These are phyloP conservation scores for Papiliotrema nemorosa DNA, from an alignment of 1,284 basidiomycete species.

Conservation along the genomic window DNA sequence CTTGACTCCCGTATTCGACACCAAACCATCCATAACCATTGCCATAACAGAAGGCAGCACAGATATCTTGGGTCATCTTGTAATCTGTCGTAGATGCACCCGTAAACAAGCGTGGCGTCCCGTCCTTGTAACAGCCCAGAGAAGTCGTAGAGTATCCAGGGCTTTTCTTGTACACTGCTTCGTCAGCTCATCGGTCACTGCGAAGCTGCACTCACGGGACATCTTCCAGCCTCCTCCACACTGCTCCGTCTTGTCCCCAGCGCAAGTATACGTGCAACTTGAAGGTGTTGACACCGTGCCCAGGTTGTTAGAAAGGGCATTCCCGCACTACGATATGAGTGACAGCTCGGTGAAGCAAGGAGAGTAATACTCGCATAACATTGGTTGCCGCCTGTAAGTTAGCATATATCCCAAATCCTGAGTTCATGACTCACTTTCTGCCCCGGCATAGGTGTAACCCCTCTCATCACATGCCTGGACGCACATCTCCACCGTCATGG, in stretches of 20 bases:
- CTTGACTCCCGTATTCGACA: constrained; percentile 18
- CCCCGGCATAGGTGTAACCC: constrained; percentile 18
- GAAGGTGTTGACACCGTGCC: not conserved
- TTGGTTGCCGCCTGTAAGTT: constrained; percentile 11
- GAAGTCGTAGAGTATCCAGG: not conserved
- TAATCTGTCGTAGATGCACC: not conserved
- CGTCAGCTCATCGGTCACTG: not conserved
- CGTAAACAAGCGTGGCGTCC: not conserved
- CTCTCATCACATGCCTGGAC: constrained; percentile 6
- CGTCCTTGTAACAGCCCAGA: not conserved
- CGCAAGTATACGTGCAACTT: not conserved
- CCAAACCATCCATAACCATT: not conserved
- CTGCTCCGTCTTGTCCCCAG: not conserved
- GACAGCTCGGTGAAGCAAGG: not conserved
- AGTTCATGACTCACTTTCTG: constrained; percentile 11
- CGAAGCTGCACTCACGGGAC: constrained; percentile 1
- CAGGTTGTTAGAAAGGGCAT: constrained; percentile 10
- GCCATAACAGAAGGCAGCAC: not conserved
- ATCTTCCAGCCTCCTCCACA: constrained; percentile 4
- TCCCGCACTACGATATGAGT: constrained; percentile 14
- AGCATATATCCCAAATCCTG: not conserved
- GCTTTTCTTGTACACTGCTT: not conserved
- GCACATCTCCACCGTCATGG: constrained; percentile 16
- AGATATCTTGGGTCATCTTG: not conserved
- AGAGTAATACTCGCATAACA: constrained; percentile 6